Evolutionary conservation across 163 green algal species (phyloP).

Genomic region (Botryococcus braunii): DNA sequence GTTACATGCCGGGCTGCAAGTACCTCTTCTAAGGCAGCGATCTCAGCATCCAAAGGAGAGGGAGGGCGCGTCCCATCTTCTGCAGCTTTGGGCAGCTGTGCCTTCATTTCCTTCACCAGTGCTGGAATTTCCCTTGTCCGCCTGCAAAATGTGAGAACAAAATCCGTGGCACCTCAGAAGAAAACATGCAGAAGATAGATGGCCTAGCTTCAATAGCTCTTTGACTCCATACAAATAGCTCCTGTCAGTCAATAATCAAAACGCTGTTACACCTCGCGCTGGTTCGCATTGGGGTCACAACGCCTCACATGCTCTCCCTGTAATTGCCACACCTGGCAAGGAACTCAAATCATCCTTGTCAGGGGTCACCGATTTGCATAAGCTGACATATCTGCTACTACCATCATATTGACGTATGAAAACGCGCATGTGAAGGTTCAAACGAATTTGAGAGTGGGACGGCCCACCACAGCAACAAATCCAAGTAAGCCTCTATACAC

Average conservation of each 20-base stretch:
- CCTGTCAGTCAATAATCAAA: not conserved
- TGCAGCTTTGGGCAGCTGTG: slow-evolving; percentile 37
- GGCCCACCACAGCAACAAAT: not conserved
- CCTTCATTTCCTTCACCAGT: slow-evolving; percentile 82
- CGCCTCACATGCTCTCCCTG: no score
- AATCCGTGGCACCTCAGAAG: slow-evolving; percentile 4
- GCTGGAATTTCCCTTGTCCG: slow-evolving; percentile 56
- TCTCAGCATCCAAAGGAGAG: slow-evolving; percentile 29
- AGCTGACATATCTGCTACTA: no score
- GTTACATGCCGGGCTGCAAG: not conserved
- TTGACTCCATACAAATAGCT: not conserved
- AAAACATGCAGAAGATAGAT: not conserved
- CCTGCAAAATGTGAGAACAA: slow-evolving; percentile 32
- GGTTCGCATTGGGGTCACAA: no score
- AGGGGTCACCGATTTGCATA: no score
- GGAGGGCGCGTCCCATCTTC: slow-evolving; percentile 35
- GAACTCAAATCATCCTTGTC: no score
- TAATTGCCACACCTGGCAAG: no score
- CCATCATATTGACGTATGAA: no score
- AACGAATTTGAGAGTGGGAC: no score
- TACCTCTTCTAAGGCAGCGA: slow-evolving; percentile 38
- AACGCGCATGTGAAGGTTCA: no score
- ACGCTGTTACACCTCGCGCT: no score
- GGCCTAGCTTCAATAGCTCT: not conserved
- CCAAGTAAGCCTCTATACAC: not conserved